Evolutionary conservation across 1,284 basidiomycete species (phyloP).

Genomic region (Ustilago crameri): DNA sequence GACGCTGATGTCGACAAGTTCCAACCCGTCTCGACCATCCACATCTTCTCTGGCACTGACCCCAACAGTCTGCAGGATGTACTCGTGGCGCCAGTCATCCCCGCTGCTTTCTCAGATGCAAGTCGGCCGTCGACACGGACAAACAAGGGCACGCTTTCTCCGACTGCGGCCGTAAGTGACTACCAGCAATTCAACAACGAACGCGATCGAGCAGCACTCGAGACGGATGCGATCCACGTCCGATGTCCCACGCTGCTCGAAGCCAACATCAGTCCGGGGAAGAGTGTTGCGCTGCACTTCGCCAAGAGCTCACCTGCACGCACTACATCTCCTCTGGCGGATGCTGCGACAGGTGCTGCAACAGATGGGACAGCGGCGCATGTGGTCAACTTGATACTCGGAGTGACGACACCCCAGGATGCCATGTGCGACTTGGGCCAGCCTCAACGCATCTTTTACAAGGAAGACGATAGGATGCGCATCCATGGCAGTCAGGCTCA

Average conservation of each 20-base stretch:
- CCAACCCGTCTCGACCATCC: slow-evolving; percentile 42
- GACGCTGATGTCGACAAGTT: slow-evolving; percentile 37
- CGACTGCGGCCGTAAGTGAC: slow-evolving; percentile 20
- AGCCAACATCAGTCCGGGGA: slow-evolving; percentile 23
- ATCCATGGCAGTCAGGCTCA: slow-evolving; percentile 26
- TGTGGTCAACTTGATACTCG: slow-evolving; percentile 31
- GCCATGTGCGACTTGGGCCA: slow-evolving; percentile 41
- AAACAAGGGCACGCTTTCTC: slow-evolving; percentile 32
- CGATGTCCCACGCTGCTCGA: slow-evolving; percentile 25
- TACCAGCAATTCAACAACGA: slow-evolving; percentile 31
- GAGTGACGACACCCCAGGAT: slow-evolving; percentile 46
- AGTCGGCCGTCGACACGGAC: slow-evolving; percentile 3
- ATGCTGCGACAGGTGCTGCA: slow-evolving; percentile 1
- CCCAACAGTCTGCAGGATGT: slow-evolving; percentile 37
- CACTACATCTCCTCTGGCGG: slow-evolving; percentile 12
- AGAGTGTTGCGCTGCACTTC: slow-evolving; percentile 28
- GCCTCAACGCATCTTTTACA: slow-evolving; percentile 50
- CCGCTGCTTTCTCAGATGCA: neutral
- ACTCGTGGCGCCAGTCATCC: slow-evolving; percentile 16
- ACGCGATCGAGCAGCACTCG: slow-evolving; percentile 39
- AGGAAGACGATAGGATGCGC: slow-evolving; percentile 49
- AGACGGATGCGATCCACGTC: slow-evolving; percentile 36
- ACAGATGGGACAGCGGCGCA: slow-evolving; percentile 1
- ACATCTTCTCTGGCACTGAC: slow-evolving; percentile 41
- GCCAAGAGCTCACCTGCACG: slow-evolving; percentile 10